Base-by-base conservation (phyloP, 768 basidiomycete genomes). In the Amanita thiersii region DNA sequence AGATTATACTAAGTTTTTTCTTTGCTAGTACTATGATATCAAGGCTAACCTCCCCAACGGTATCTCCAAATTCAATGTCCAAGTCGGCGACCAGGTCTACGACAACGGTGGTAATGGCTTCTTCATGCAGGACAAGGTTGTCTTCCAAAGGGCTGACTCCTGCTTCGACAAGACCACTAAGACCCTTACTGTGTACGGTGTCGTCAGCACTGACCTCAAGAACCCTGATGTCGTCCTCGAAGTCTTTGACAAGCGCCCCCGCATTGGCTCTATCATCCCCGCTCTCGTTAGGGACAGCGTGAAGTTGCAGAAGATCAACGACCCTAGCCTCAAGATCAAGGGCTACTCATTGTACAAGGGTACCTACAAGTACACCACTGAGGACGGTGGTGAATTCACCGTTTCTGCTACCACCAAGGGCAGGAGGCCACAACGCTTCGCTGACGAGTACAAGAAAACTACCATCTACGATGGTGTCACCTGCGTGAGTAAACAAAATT, bases 341-440 rank as follows among this genome's bases (percentile, higher is more conserved):
- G 38, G 26, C 9, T 39, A 39, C 25, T 17, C 28, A 17, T 7
- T 39, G 15, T 39, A 39, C 18, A 18, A 29, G 38, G 38, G 17
- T 17, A 29, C 38, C 11, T 39, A 26, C 26, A 28, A 15, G 6
- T 39, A 39, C 15, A 39, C 38, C 4, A 39, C 25, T 1, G 20
- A 6, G 9, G 38, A 19, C 1, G 38, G 38, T 8, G 38, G 38
- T 18, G 38, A 39, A 39, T 39, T 39, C 25, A 39, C 26, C 25
- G 25, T 39, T 19, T 25, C 25, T 3, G 38, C 26, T 5, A 18
- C 28, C 38, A 12, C 38, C 9, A 18, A 1, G 4, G n/a, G n/a
- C n/a, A n/a, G n/a, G n/a, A n/a, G n/a, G n/a, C n/a, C n/a, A n/a
- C n/a, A n/a, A n/a, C n/a, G n/a, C n/a, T n/a, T n/a, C n/a, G n/a